Base-by-base conservation (phyloP, 2,329 filamentous ascomycete species). In the Ceratocystis colombiana region DNA sequence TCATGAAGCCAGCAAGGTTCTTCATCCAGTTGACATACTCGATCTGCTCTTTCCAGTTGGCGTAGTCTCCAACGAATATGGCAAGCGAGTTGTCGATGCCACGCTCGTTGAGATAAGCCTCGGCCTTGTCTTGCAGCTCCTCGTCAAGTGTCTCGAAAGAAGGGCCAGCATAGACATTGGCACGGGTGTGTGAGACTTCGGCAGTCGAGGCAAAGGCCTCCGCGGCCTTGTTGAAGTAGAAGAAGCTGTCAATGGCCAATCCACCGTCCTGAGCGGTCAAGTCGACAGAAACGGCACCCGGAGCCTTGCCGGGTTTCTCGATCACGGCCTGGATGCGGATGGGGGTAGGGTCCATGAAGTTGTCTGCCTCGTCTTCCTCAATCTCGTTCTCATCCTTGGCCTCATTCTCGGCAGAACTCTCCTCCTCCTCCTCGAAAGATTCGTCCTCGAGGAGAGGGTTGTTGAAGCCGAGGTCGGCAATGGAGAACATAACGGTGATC, bases 1-100 rank as follows among this genome's bases (percentile, higher is more conserved):
- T 64, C 45, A 68, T 59, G 59, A 97, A 96, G 69, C 78, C 79
- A 85, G 93, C 94, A 77, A 96, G 83, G 74, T 88, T 89, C 76
- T 86, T 83, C 76, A 99, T 80, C 94, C 95, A 99, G 70, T 83
- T 79, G 69, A 95, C 79, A 77, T 99, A 99, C 82, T 99, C 94
- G 79, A 86, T 88, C 84, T 97, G 93, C 84, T 99, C 94, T 87
- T 99, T 99, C 78, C 89, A 85, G 75, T 97, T 91, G 73, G 97
- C 92, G 79, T 96, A 99, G 76, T 97, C 92, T 46, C 92, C 90
- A 57, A 96, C 87, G 77, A 97, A 96, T 71, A 92, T 79, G 65
- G 92, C 93, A 72, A 99, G 83, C 68, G 87, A 84, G 72, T 88
- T 86, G 73, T 93, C 90, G 77, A 99, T 85, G 70, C 93, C 94